Evolutionary conservation across 192 early-diverging fungal genomes (phyloP), one percentile per base, ranked within the genome.

Genomic region (Linnemannia schmuckeri): DNA sequence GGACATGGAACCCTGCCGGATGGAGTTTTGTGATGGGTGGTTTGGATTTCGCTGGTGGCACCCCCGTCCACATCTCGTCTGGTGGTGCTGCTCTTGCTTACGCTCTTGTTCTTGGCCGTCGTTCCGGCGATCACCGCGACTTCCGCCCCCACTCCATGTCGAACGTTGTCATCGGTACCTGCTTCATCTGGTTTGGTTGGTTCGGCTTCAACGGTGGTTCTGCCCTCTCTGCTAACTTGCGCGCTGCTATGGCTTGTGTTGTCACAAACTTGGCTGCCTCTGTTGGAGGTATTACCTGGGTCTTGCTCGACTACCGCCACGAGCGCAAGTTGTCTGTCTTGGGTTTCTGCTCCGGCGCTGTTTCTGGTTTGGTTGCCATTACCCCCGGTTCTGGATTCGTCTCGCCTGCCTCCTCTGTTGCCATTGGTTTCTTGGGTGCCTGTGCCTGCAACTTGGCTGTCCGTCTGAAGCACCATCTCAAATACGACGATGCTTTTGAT

Each of bases 181-280:
- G 93, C 55, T 92, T 99, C 69, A 91, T 99, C 66, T 98, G 97
- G 97, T 97, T 97, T 74, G 97, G 98, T 63, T 99, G 98, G 98
- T 96, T 96, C 70, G 97, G 97, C 2, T 99, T 99, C 92, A 98
- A 99, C 89, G 97, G 94, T 70, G 98, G 97, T 46, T 95, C 95
- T 52, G 95, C 94, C 20, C 89, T 96, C 47, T 92, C 93, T 8
- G 94, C 95, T 35, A 97, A 96, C 77, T 82, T 95, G 61, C 95
- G 98, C 74, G 96, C 97, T 61, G 96, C 93, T 44, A 95, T 96
- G 94, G 97, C 97, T n/a, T 93, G 91, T 46, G 85, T 95, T 37
- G 95, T 95, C 52, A 98, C 97, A 24, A 97, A 98, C 84, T 79
- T 99, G 66, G 94, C 97, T 71, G 95, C 97, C 24, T 92, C 96